phyloP scores from a whole-genome alignment of 2,329 filamentous ascomycete species.

The Paracoccidioides brasiliensis region DNA sequence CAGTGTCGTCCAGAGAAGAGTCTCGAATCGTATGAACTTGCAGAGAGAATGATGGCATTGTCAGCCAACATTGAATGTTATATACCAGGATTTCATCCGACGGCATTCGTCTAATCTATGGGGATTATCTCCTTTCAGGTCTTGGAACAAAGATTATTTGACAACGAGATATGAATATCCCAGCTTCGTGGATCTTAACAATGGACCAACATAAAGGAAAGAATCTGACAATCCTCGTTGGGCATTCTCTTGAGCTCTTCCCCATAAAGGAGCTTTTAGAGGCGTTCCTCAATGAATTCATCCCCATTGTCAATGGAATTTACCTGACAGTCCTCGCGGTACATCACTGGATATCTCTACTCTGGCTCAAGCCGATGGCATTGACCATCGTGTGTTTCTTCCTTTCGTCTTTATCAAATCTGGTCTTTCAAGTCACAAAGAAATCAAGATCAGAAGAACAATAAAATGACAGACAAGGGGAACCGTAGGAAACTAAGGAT shows the following conservation, averaged over 20 bases:
- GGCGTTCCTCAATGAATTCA: not conserved
- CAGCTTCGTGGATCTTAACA: not conserved
- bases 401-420: not conserved
- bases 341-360: not conserved
- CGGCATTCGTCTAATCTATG: not conserved
- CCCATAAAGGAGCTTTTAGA: too few relatives aligned
- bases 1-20: too few relatives aligned
- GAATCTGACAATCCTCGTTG: not conserved
- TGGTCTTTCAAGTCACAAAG: not conserved
- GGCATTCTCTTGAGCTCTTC: not conserved
- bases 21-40: too few relatives aligned
- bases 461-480: too few relatives aligned
- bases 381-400: not conserved
- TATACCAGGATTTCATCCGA: too few relatives aligned
- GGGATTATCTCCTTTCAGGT: not conserved
- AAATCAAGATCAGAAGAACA: not conserved
- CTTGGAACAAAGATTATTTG: not conserved
- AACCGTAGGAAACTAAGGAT: too few relatives aligned
- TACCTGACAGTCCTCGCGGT: not conserved
- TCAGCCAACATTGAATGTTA: too few relatives aligned
- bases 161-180: not conserved
- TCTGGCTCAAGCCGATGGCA: not conserved
- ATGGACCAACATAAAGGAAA: not conserved
- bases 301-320: not conserved
- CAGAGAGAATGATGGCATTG: too few relatives aligned